Conservation (phyloP, 192 early-diverging fungal genomes). For the Diversispora eburnea region DNA sequence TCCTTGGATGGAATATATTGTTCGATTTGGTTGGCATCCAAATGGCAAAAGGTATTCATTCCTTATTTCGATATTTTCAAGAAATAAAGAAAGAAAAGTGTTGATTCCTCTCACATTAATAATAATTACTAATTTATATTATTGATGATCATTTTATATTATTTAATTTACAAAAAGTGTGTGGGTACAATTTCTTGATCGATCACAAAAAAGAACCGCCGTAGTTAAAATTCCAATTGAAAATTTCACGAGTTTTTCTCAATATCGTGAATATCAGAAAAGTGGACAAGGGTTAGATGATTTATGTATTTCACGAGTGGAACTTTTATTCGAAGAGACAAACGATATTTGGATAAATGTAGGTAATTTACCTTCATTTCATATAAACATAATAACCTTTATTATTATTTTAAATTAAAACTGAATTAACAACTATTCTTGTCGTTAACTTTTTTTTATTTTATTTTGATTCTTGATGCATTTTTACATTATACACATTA, state of each 20-base stretch:
- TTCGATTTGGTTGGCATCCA: slow-evolving; percentile 62
- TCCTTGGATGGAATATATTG: slow-evolving; percentile 69
- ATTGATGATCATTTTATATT: too few species aligned
- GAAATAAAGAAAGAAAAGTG: too few species aligned
- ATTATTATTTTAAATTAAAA: background rate
- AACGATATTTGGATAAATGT: slow-evolving; percentile 62
- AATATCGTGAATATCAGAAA: slow-evolving; percentile 44
- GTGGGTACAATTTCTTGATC: slow-evolving; percentile 57
- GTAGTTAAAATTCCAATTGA: slow-evolving; percentile 48
- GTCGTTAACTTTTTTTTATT: background rate
- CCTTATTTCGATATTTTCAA: background rate
- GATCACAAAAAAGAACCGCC: slow-evolving; percentile 49
- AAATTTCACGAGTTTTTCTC: slow-evolving; percentile 47
- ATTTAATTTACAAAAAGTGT: slow-evolving; percentile 34
- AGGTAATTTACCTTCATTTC: slow-evolving; percentile 17
- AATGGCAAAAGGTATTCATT: slow-evolving; percentile 43
- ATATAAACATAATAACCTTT: background rate
- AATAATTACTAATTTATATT: background rate
- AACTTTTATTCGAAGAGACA: slow-evolving; percentile 53
- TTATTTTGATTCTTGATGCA: too few species aligned
- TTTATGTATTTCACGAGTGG: slow-evolving; percentile 30
- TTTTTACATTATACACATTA: too few species aligned
- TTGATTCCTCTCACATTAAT: too few species aligned
- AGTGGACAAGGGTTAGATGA: slow-evolving; percentile 29
- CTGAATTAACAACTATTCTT: background rate